Conservation (phyloP, 768 basidiomycete species). For the Amanita rubescens region DNA sequence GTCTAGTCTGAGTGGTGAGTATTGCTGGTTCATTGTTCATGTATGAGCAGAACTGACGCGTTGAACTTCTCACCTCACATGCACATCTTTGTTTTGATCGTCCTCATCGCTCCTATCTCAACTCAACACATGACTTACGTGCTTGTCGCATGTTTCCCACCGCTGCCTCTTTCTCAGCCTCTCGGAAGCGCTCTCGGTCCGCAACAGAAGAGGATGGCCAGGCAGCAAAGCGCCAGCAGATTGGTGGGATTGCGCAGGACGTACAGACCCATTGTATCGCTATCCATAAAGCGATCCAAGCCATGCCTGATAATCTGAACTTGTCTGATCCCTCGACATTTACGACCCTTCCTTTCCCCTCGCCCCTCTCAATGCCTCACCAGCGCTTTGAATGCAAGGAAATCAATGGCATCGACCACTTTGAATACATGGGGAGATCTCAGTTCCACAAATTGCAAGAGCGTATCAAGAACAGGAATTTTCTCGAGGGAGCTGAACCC, state of each 20-base stretch:
- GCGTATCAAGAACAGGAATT: constrained; percentile 1
- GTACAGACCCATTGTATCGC: constrained; percentile 8
- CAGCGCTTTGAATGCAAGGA: constrained; percentile 6
- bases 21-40: background rate
- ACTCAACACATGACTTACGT: constrained; percentile 7
- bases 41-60: background rate
- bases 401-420: constrained; percentile 6
- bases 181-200: constrained; percentile 7
- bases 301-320: constrained; percentile 9
- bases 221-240: constrained; percentile 7
- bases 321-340: constrained; percentile 12
- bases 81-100: background rate
- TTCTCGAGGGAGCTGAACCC: constrained; percentile 2
- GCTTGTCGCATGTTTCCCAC: constrained; percentile 6
- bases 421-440: constrained; percentile 12
- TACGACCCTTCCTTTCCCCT: constrained; percentile 11
- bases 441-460: constrained; percentile 8
- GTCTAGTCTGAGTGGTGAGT: background rate
- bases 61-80: background rate
- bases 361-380: constrained; percentile 8
- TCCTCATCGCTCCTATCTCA: background rate
- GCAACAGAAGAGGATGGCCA: constrained; percentile 7
- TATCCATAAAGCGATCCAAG: constrained; percentile 11
- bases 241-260: background rate
- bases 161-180: constrained; percentile 7